Evolutionary conservation across 1,139 yeast species (phyloP).

Genomic region (Eremothecium gossypii): DNA sequence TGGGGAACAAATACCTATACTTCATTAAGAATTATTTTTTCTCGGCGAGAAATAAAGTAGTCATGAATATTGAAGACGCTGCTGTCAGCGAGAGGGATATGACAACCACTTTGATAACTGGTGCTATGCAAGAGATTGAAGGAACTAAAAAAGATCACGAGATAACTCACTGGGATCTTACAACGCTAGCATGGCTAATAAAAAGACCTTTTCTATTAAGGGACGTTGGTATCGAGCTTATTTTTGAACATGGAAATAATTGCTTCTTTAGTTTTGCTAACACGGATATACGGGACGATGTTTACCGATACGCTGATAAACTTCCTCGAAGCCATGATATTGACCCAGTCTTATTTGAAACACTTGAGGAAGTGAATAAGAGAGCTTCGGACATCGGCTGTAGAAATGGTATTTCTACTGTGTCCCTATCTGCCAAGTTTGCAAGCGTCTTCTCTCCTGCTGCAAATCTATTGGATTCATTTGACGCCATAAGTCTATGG

Average conservation of each 20-base stretch:
- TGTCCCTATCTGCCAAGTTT: conserved; percentile 32
- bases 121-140: conserved; percentile 9
- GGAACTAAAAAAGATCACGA: conserved; percentile 9
- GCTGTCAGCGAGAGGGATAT: conserved; percentile 54
- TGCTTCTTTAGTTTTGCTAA: conserved; percentile 35
- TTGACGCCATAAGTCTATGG: conserved; percentile 62
- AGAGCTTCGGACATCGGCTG: conserved; percentile 22
- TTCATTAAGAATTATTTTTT: conserved; percentile 61
- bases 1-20: conserved; percentile 56
- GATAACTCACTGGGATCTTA: conserved; percentile 43
- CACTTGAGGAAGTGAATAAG: conserved; percentile 39
- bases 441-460: conserved; percentile 35
- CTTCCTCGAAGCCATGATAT: conserved; percentile 38
- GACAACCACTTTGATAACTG: conserved; percentile 49
- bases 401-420: conserved; percentile 26
- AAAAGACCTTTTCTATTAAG: conserved; percentile 66
- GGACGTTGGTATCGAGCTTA: conserved; percentile 71
- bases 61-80: conserved; percentile 60
- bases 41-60: conserved; percentile 41
- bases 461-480: conserved; percentile 29
- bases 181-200: conserved; percentile 50
- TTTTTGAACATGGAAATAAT: conserved; percentile 64
- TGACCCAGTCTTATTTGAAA: conserved; percentile 39
- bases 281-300: conserved; percentile 44
- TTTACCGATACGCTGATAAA: conserved; percentile 41